Conservation (phyloP, 495 filamentous ascomycete species). For the Neurospora cerealis region DNA sequence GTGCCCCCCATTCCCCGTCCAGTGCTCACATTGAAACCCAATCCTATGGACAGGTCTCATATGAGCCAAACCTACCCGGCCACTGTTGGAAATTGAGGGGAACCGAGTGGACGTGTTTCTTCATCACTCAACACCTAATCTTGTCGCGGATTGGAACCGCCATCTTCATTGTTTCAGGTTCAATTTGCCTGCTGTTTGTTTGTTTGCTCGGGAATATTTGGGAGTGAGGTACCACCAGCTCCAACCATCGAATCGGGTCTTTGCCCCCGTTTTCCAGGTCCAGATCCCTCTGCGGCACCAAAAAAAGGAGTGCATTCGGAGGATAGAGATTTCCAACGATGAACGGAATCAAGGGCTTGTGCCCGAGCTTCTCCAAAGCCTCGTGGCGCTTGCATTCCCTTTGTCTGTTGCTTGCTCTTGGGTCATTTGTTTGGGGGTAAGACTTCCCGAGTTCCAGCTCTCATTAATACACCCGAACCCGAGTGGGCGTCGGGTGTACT, state of each 20-base stretch:
- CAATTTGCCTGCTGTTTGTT: background rate
- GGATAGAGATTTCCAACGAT: background rate
- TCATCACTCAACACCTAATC: background rate
- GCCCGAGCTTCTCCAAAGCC: constrained; percentile 21
- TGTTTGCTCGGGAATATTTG: background rate
- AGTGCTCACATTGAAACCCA: background rate
- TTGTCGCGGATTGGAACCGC: background rate
- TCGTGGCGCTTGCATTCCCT: constrained; percentile 34
- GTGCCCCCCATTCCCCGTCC: background rate
- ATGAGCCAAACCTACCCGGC: background rate
- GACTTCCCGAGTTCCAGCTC: constrained; percentile 4
- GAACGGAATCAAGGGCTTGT: background rate
- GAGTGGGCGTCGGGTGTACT: background rate
- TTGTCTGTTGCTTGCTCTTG: constrained; percentile 45
- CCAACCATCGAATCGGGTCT: background rate
- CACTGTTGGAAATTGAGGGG: background rate
- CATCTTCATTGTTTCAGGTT: background rate
- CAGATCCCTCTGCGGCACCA: background rate
- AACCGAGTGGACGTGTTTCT: background rate
- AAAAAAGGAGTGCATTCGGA: background rate
- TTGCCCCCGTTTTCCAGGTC: background rate
- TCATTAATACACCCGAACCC: background rate
- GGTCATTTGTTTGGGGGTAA: constrained; percentile 50
- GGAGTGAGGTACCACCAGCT: background rate
- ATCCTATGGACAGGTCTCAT: background rate